Evolutionary conservation across 768 basidiomycete genomes (phyloP).

Genomic region (Leucocoprinus birnbaumii): DNA sequence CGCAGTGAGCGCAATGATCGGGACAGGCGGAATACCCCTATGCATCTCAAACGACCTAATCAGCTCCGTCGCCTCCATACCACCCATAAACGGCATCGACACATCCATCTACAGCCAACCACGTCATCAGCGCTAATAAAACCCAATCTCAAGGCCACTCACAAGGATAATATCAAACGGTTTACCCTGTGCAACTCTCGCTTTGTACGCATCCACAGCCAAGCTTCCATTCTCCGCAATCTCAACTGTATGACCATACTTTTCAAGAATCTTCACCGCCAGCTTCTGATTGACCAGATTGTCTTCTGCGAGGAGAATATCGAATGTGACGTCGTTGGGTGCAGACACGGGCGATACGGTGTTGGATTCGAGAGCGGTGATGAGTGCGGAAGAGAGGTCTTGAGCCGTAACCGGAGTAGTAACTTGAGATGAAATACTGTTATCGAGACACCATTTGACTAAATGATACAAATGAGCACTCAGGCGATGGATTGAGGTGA

Average conservation of each 20-base stretch:
- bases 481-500: slow-evolving; percentile 4
- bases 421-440: slow-evolving; percentile 93
- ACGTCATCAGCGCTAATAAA: slow-evolving; percentile 8
- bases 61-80: slow-evolving; percentile 94
- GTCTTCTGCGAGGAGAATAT: slow-evolving; percentile 95
- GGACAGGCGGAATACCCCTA: slow-evolving; percentile 66
- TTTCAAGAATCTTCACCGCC: slow-evolving; percentile 94
- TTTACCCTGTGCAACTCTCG: slow-evolving; percentile 60
- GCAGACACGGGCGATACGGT: slow-evolving; percentile 86
- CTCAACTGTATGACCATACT: slow-evolving; percentile 92
- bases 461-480: slow-evolving; percentile 4
- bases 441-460: slow-evolving; percentile 97
- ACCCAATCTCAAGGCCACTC: slow-evolving; percentile 25
- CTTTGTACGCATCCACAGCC: slow-evolving; percentile 90
- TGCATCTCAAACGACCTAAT: slow-evolving; percentile 84
- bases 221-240: slow-evolving; percentile 97
- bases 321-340: slow-evolving; percentile 83
- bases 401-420: slow-evolving; percentile 87
- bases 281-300: slow-evolving; percentile 95
- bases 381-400: slow-evolving; percentile 88
- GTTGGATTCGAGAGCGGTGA: slow-evolving; percentile 93
- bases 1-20: slow-evolving; percentile 95
- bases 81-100: slow-evolving; percentile 98
- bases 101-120: slow-evolving; percentile 79
- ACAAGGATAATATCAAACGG: slow-evolving; percentile 94